Evolutionary conservation across 495 filamentous ascomycete species (phyloP).

Genomic region (Daldinia decipiens): DNA sequence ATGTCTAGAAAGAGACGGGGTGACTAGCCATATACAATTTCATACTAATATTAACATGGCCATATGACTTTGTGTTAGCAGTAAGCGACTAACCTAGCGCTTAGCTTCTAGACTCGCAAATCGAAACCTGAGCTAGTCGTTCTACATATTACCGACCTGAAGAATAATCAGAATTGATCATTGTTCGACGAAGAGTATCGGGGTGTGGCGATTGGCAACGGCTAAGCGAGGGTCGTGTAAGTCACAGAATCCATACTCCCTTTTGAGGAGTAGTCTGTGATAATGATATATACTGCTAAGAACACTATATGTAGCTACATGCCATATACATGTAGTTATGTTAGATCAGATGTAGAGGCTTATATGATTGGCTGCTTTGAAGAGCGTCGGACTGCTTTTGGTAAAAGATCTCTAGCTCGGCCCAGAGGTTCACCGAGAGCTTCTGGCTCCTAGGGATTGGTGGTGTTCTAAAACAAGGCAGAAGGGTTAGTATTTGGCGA

Average conservation of each 20-base stretch:
- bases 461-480: constrained; percentile 8
- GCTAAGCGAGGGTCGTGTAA: not conserved
- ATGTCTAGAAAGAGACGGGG: not conserved
- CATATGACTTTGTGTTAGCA: constrained; percentile 31
- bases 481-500: constrained; percentile 3
- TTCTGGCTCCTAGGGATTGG: not conserved
- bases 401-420: constrained; percentile 10
- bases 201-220: not conserved
- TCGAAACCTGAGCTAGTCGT: not conserved
- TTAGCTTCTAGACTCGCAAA: constrained; percentile 23
- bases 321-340: not conserved
- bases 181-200: not conserved
- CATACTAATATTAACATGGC: constrained; percentile 14
- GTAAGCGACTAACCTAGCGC: constrained; percentile 35
- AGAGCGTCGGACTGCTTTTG: not conserved
- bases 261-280: not conserved
- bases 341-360: not conserved
- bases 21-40: not conserved
- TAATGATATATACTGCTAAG: not conserved
- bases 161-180: not conserved
- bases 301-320: not conserved
- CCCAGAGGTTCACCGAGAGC: not conserved
- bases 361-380: not conserved
- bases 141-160: not conserved
- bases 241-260: not conserved